These are phyloP conservation scores for Leccinum sublutescens DNA, from an alignment of 768 basidiomycete species.

Conservation along the genomic window DNA sequence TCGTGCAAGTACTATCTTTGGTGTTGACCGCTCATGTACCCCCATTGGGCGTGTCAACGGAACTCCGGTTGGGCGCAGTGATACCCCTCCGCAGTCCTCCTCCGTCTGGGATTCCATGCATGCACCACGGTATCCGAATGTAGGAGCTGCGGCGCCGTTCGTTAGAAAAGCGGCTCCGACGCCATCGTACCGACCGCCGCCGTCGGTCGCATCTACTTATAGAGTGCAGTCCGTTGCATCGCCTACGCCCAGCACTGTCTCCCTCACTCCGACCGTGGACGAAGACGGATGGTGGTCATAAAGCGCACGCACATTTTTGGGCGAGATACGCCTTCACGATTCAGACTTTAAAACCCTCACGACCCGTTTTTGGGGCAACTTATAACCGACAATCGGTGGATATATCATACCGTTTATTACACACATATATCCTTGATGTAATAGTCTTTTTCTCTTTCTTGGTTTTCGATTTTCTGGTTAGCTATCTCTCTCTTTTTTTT, in stretches of 20 bases:
- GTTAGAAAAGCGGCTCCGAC: constrained; percentile 20
- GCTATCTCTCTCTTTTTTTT: neutral
- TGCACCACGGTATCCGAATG: constrained; percentile 37
- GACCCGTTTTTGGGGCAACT: constrained; percentile 11
- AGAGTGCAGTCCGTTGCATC: constrained; percentile 48
- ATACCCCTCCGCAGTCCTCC: constrained; percentile 44
- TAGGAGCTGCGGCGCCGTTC: constrained; percentile 13
- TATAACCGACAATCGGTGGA: neutral
- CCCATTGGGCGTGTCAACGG: constrained; percentile 45
- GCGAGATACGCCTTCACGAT: neutral
- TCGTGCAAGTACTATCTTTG: constrained; percentile 63
- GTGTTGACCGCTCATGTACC: constrained; percentile 48
- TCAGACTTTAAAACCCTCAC: neutral
- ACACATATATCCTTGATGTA: constrained; percentile 24
- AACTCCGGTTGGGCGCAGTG: constrained; percentile 31
- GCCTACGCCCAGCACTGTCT: constrained; percentile 76
- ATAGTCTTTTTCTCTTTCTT: constrained; percentile 9
- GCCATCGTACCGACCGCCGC: constrained; percentile 35
- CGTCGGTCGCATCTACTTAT: constrained; percentile 47
- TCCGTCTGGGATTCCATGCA: constrained; percentile 78
- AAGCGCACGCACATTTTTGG: neutral
- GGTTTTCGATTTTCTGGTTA: neutral
- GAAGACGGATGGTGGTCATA: constrained; percentile 80
- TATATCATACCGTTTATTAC: neutral
- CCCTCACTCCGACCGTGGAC: constrained; percentile 64